A percentile compares a stretch with the other conserved stretches of the same genome.
phyloP scores from a whole-genome alignment of 2,329 filamentous ascomycete species.

The Aureobasidium namibiae region DNA sequence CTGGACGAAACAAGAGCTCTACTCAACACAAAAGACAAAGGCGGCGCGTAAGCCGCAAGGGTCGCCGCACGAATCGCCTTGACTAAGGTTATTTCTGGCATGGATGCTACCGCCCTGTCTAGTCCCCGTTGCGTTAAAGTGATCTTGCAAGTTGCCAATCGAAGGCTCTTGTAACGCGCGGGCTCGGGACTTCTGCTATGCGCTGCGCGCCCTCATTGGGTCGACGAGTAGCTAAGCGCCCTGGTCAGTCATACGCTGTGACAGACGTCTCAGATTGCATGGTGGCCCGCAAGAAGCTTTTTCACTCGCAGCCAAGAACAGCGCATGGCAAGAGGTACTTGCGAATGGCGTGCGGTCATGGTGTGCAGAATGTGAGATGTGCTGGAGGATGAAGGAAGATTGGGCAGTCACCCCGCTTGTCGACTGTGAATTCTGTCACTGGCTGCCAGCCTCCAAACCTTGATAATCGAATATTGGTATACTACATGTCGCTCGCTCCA shows the following conservation, averaged over 20 bases:
- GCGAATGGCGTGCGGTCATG: not conserved
- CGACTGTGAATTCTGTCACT: not conserved
- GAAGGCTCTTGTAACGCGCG: slow-evolving; percentile 9
- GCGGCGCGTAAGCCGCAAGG: slow-evolving; percentile 10
- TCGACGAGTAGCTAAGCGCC: slow-evolving; percentile 9
- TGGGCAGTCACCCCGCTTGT: not conserved
- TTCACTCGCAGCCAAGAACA: slow-evolving; percentile 3
- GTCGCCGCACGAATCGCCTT: slow-evolving; percentile 5
- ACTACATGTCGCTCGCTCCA: slow-evolving; percentile 2
- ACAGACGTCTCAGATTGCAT: slow-evolving; percentile 13
- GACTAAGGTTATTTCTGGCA: slow-evolving; percentile 8
- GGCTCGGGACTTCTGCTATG: slow-evolving; percentile 2
- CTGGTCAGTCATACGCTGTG: slow-evolving; percentile 9
- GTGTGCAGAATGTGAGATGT: not conserved
- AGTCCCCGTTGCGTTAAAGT: slow-evolving; percentile 7
- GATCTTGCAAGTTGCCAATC: slow-evolving; percentile 3
- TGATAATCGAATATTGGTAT: slow-evolving; percentile 5
- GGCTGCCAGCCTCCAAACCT: not conserved
- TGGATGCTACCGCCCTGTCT: slow-evolving; percentile 9
- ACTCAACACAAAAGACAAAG: not conserved
- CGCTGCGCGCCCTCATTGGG: slow-evolving; percentile 12
- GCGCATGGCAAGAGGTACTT: not conserved
- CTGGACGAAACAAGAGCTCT: not conserved
- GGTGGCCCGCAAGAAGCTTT: not conserved
- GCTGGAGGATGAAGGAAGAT: not conserved